These are phyloP conservation scores for Stylonectria norvegica DNA, from an alignment of 2,329 filamentous ascomycete species.

Conservation along the genomic window DNA sequence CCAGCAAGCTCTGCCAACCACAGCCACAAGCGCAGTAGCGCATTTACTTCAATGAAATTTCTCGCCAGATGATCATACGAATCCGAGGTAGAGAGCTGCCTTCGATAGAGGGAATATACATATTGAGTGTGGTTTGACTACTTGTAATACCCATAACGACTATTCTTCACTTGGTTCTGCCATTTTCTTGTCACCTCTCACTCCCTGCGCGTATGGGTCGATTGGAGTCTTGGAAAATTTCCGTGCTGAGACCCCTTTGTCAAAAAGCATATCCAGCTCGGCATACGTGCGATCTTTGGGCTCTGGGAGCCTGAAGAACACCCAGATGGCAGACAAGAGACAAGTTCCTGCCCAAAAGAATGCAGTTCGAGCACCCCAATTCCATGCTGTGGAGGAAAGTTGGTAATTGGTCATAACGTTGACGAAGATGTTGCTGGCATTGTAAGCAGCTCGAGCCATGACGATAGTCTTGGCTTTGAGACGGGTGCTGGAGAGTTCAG, in stretches of 20 bases:
- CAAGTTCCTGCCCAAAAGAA: constrained; percentile 49
- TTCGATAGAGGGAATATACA: too few species aligned
- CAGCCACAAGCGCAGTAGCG: constrained; percentile 11
- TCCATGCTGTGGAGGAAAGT: constrained; percentile 44
- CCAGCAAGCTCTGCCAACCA: constrained; percentile 32
- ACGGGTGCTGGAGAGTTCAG: constrained; percentile 52
- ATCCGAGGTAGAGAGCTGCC: too few species aligned
- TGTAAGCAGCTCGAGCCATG: constrained; percentile 41
- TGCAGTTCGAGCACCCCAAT: constrained; percentile 46
- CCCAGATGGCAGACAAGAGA: constrained; percentile 47
- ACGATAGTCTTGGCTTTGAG: constrained; percentile 55
- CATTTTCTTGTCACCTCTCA: constrained; percentile 5
- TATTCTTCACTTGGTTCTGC: constrained; percentile 7
- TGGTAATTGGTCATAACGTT: constrained; percentile 49
- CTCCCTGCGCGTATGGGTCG: constrained; percentile 31
- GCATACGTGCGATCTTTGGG: constrained; percentile 48
- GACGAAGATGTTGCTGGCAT: constrained; percentile 49
- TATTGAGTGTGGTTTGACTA: neutral
- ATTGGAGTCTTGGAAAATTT: constrained; percentile 39
- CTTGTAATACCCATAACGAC: neutral
- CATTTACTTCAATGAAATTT: too few species aligned
- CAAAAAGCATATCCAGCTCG: constrained; percentile 42
- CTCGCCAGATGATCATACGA: too few species aligned
- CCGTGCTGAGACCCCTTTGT: constrained; percentile 36
- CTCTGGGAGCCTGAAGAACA: constrained; percentile 50